phyloP scores from a whole-genome alignment of 2,329 filamentous ascomycete genomes.

The Zelopaecilomyces penicillatus region DNA sequence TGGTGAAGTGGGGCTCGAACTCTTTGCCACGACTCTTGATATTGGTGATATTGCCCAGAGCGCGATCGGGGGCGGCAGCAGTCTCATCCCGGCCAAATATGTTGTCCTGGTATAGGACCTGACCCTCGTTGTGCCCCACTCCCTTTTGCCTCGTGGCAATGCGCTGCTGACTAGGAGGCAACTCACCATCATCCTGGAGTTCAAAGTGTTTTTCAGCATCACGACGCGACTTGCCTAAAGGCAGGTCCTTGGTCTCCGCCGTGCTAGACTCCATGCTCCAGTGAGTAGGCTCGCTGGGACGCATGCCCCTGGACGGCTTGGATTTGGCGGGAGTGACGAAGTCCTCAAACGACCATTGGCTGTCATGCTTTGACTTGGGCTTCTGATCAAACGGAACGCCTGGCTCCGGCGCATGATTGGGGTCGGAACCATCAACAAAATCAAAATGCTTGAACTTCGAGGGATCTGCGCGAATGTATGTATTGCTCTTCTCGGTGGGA shows the following conservation, averaged over 20 bases:
- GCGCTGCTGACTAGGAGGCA: conserved; percentile 40
- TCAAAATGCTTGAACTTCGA: conserved; percentile 83
- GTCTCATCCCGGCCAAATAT: conserved; percentile 53
- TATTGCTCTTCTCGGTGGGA: conserved; percentile 33
- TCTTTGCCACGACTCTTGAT: conserved; percentile 65
- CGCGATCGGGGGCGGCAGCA: conserved; percentile 28
- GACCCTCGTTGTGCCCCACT: conserved; percentile 56
- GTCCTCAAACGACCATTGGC: conserved; percentile 83
- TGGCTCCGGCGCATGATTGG: conserved; percentile 37
- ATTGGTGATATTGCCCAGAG: conserved; percentile 63
- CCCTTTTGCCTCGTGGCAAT: conserved; percentile 40
- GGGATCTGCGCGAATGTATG: conserved; percentile 56
- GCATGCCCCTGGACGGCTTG: conserved; percentile 44
- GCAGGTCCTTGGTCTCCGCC: background rate
- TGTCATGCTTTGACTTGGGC: conserved; percentile 54
- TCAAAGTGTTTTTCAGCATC: conserved; percentile 80
- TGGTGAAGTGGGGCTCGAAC: conserved; percentile 69
- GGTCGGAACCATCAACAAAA: conserved; percentile 58
- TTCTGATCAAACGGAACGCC: conserved; percentile 32
- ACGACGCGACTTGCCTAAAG: conserved; percentile 59
- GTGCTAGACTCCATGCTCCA: conserved; percentile 56
- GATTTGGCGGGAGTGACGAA: conserved; percentile 76
- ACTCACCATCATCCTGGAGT: conserved; percentile 65
- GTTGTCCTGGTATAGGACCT: conserved; percentile 68
- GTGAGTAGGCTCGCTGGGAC: background rate